Evolutionary conservation across 2,329 filamentous ascomycete species (phyloP).

Genomic region (Didymellaceae sp.): DNA sequence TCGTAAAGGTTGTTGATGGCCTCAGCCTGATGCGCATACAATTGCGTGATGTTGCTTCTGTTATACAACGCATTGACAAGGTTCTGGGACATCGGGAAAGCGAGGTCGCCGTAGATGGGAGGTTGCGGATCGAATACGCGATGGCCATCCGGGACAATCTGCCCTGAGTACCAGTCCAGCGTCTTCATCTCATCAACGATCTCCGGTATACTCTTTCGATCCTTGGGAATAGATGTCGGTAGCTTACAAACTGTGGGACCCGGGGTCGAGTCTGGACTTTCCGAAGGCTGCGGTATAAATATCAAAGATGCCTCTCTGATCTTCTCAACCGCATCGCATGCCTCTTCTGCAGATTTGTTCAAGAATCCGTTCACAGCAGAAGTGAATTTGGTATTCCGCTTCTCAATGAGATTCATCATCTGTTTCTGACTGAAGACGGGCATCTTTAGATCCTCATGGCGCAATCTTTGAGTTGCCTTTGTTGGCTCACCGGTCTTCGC

Average conservation of each 20-base stretch:
- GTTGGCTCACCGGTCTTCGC: conserved; percentile 76
- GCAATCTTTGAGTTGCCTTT: conserved; percentile 70
- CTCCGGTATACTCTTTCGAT: conserved; percentile 79
- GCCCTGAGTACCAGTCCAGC: conserved; percentile 85
- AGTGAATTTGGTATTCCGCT: conserved; percentile 82
- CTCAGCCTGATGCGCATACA: conserved; percentile 92
- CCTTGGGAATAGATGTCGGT: conserved; percentile 76
- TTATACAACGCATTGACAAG: conserved; percentile 98
- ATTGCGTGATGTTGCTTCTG: conserved; percentile 79
- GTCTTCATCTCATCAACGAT: conserved; percentile 85
- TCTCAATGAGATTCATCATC: conserved; percentile 87
- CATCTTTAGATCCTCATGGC: conserved; percentile 84
- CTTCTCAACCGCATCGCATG: conserved; percentile 69
- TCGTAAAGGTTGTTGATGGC: conserved; percentile 87
- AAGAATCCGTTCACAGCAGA: conserved; percentile 80
- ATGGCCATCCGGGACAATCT: conserved; percentile 93
- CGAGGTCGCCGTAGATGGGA: conserved; percentile 80
- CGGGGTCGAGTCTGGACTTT: conserved; percentile 52
- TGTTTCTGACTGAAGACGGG: conserved; percentile 93
- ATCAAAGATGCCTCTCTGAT: conserved; percentile 65
- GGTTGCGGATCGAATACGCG: conserved; percentile 87
- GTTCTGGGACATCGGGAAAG: conserved; percentile 85
- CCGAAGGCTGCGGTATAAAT: conserved; percentile 68
- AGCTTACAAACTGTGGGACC: conserved; percentile 55
- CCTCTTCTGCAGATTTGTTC: conserved; percentile 70